A percentile compares a stretch with the other conserved stretches of the same genome.
phyloP scores from a whole-genome alignment of 225 moss, liverwort and hornwort species.

The Straminergon stramineum region DNA sequence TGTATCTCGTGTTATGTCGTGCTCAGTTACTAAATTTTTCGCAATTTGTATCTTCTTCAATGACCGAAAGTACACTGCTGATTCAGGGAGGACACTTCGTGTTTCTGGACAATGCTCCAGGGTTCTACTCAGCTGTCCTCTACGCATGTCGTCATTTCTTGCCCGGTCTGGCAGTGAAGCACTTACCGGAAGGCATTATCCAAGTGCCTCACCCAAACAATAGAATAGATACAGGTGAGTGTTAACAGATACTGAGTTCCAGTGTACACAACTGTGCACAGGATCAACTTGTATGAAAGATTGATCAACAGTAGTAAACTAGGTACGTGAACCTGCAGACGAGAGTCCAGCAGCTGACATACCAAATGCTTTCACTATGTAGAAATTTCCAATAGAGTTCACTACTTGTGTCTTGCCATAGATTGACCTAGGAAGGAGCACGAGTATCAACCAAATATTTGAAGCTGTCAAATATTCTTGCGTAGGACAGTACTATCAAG shows the following conservation, averaged over 20 bases:
- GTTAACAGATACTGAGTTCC: background rate
- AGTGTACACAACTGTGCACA: background rate
- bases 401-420: background rate
- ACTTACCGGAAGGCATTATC: background rate
- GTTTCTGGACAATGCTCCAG: constrained; percentile 17
- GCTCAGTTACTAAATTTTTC: background rate
- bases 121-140: constrained; percentile 48
- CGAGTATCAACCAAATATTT: background rate
- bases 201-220: background rate
- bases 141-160: constrained; percentile 47
- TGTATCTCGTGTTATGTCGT: background rate
- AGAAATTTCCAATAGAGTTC: background rate
- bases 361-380: background rate
- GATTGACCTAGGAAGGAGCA: background rate
- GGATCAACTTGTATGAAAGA: background rate
- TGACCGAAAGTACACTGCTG: background rate
- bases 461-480: background rate
- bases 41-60: background rate
- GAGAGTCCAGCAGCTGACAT: background rate
- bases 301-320: background rate
- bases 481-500: background rate
- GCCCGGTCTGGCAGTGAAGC: background rate
- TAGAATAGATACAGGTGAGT: background rate
- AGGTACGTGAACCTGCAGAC: background rate
- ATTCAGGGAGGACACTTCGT: background rate